Percentiles rank a stretch among this genome's conserved stretches.
Evolutionary conservation across 108 stramenopile genomes (phyloP).

Genomic region (Cyclotella distinguenda): DNA sequence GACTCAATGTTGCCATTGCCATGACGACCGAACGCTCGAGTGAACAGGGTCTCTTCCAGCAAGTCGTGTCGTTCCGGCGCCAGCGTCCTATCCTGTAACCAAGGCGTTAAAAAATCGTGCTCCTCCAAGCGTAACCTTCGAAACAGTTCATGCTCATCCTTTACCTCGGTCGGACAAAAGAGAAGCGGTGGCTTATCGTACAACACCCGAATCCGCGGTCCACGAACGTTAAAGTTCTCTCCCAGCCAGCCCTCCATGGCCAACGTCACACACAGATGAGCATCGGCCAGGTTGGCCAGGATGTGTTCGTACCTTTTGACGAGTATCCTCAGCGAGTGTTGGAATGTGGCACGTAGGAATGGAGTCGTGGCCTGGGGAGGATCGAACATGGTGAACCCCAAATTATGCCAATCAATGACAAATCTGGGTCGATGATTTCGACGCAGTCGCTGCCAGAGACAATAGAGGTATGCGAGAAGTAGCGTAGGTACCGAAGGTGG

Average conservation of each 20-base stretch:
- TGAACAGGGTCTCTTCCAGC: constrained; percentile 62
- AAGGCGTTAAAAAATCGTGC: background rate
- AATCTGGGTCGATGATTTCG: constrained; percentile 61
- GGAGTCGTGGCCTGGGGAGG: constrained; percentile 8
- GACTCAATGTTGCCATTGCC: constrained; percentile 3
- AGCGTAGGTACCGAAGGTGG: constrained; percentile 95
- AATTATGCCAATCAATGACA: constrained; percentile 97
- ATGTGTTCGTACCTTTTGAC: constrained; percentile 68
- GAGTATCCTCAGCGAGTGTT: constrained; percentile 33
- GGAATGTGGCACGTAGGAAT: background rate
- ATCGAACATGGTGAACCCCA: constrained; percentile 93
- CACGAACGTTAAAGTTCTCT: constrained; percentile 64
- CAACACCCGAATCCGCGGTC: constrained; percentile 50
- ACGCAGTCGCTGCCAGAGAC: constrained; percentile 17
- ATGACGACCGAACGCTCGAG: constrained; percentile 33
- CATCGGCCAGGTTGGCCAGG: constrained; percentile 76
- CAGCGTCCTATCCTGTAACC: constrained; percentile 19
- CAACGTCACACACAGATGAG: constrained; percentile 90
- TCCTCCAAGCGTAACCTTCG: constrained; percentile 30
- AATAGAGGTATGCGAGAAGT: constrained; percentile 60
- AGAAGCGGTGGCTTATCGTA: constrained; percentile 91
- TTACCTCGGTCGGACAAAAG: constrained; percentile 65
- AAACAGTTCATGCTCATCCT: constrained; percentile 81
- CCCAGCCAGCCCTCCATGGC: constrained; percentile 87
- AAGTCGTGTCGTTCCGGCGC: constrained; percentile 11